A percentile compares a stretch with the other conserved stretches of the same genome.
Conservation (phyloP, 306 rosid species). For the Malus sieversii region DNA sequence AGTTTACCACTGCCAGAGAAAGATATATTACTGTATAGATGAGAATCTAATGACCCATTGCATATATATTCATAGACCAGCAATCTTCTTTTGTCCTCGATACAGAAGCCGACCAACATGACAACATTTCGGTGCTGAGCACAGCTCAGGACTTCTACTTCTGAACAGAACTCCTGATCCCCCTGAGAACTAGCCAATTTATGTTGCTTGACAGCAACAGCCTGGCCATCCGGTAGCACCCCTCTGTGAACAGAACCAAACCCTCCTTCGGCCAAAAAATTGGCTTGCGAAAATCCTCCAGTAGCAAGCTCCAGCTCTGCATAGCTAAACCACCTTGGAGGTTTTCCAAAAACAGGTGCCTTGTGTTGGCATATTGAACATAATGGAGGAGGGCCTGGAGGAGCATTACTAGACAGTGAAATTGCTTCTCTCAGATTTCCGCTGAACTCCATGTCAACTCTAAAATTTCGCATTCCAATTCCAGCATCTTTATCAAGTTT, state of each 20-base stretch:
- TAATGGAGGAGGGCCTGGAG: slow-evolving; percentile 89
- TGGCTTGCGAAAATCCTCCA: slow-evolving; percentile 90
- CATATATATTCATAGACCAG: slow-evolving; percentile 95
- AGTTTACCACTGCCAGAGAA: neutral
- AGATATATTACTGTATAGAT: slow-evolving; percentile 71
- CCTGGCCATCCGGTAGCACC: slow-evolving; percentile 90
- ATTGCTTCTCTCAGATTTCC: slow-evolving; percentile 87
- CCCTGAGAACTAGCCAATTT: slow-evolving; percentile 99
- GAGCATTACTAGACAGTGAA: slow-evolving; percentile 72
- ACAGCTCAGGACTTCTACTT: slow-evolving; percentile 97
- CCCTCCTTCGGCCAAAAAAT: slow-evolving; percentile 98
- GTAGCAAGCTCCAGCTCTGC: slow-evolving; percentile 93
- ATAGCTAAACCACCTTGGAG: slow-evolving; percentile 92
- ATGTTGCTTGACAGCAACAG: slow-evolving; percentile 96
- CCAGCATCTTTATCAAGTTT: slow-evolving; percentile 67
- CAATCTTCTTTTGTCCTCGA: slow-evolving; percentile 89
- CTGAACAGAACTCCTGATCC: slow-evolving; percentile 89
- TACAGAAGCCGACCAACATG: slow-evolving; percentile 94
- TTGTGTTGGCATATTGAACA: slow-evolving; percentile 98
- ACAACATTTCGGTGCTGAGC: slow-evolving; percentile 99
- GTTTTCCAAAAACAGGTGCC: slow-evolving; percentile 96
- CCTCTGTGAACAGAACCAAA: slow-evolving; percentile 98
- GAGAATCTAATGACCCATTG: slow-evolving; percentile 92
- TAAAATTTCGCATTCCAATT: slow-evolving; percentile 42
- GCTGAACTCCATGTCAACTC: slow-evolving; percentile 52